These are phyloP conservation scores for Termitomyces sp. DNA, from an alignment of 768 basidiomycete species.

Conservation along the genomic window DNA sequence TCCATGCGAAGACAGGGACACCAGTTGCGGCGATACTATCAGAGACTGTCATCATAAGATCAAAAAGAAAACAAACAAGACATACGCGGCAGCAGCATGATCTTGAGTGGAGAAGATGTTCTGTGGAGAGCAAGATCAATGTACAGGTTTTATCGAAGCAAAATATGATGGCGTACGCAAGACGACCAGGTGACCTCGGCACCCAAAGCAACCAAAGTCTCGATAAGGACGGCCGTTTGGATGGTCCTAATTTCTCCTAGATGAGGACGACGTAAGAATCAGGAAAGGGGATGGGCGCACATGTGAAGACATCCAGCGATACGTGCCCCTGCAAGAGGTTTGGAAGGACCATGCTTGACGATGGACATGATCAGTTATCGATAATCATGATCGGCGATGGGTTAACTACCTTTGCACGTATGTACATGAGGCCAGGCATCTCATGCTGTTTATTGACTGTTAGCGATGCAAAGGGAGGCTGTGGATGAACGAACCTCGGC, in stretches of 20 bases:
- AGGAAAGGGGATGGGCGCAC: constrained; percentile 38
- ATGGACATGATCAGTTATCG: constrained; percentile 21
- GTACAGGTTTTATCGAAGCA: neutral
- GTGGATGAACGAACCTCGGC: constrained; percentile 68
- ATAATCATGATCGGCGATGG: constrained; percentile 9
- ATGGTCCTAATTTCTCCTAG: constrained; percentile 69
- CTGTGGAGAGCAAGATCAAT: constrained; percentile 31
- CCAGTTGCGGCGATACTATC: constrained; percentile 93
- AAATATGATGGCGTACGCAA: constrained; percentile 56
- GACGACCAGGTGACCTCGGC: constrained; percentile 99
- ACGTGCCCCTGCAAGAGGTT: constrained; percentile 92
- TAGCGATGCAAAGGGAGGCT: constrained; percentile 8
- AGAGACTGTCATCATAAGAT: constrained; percentile 1
- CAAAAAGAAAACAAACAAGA: constrained; percentile 13
- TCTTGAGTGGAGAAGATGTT: constrained; percentile 99
- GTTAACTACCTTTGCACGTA: constrained; percentile 71
- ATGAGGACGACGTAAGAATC: constrained; percentile 1
- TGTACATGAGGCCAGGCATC: constrained; percentile 95
- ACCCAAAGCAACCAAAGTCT: constrained; percentile 92
- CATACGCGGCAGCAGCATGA: constrained; percentile 95
- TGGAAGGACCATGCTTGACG: constrained; percentile 65
- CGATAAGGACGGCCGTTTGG: constrained; percentile 97
- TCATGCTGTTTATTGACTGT: constrained; percentile 56
- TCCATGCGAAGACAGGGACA: constrained; percentile 99
- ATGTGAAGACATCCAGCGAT: constrained; percentile 99